These are phyloP conservation scores for Pleurotus eryngii DNA, from an alignment of 768 basidiomycete species.

Conservation along the genomic window DNA sequence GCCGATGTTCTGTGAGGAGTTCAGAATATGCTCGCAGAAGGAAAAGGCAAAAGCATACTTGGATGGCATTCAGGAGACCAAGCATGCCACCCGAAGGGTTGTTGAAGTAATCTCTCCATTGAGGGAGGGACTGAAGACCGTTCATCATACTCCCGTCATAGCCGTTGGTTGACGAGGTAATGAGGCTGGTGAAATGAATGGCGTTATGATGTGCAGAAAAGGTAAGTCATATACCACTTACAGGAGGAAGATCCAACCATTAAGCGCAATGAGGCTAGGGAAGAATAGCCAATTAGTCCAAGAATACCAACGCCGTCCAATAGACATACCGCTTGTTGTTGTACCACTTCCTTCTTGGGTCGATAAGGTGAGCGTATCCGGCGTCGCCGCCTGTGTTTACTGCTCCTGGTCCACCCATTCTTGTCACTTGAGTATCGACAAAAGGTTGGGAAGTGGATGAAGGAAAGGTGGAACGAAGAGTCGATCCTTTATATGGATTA, in stretches of 20 bases:
- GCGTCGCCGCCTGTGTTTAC: constrained; percentile 27
- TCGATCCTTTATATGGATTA: constrained; percentile 28
- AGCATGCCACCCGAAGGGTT: constrained; percentile 55
- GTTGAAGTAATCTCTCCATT: constrained; percentile 63
- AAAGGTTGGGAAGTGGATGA: constrained; percentile 28
- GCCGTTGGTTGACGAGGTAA: constrained; percentile 74
- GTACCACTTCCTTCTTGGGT: constrained; percentile 71
- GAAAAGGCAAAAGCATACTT: constrained; percentile 37
- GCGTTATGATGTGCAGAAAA: neutral
- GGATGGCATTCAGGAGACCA: constrained; percentile 72
- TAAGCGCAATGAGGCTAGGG: constrained; percentile 54
- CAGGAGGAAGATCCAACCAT: constrained; percentile 70
- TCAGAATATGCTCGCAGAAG: neutral
- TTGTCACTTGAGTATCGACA: constrained; percentile 22
- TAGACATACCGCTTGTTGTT: constrained; percentile 63
- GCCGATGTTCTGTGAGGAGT: constrained; percentile 57
- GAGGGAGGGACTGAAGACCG: constrained; percentile 63
- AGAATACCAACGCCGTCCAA: neutral
- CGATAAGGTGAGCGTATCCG: constrained; percentile 52
- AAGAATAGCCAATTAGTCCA: neutral
- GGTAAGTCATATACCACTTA: constrained; percentile 25
- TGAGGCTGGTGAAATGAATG: constrained; percentile 39
- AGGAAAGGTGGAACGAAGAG: constrained; percentile 20
- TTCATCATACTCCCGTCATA: constrained; percentile 83
- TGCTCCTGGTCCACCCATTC: constrained; percentile 53